Conservation (phyloP, 2,329 filamentous ascomycete species). For the Coniosporium tulheliwenetii region DNA sequence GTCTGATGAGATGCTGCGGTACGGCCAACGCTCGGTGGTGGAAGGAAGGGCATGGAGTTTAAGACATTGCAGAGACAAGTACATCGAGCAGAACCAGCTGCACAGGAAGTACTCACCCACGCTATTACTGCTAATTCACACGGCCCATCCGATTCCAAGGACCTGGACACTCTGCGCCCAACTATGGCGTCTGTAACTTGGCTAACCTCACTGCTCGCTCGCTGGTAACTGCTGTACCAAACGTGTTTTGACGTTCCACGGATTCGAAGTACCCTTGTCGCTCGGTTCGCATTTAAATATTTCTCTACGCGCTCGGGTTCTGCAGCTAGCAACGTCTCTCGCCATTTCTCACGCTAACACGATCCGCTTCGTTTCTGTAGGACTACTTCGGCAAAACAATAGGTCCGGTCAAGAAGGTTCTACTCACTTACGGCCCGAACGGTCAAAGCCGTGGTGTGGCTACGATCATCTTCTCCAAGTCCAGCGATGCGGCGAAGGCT, state of each 20-base stretch:
- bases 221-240: slow-evolving; percentile 21
- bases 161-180: neutral
- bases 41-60: too few relatives aligned
- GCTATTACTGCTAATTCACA: too few relatives aligned
- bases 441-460: slow-evolving; percentile 85
- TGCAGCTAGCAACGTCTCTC: too few relatives aligned
- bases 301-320: too few relatives aligned
- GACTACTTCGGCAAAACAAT: slow-evolving; percentile 88
- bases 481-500: slow-evolving; percentile 71
- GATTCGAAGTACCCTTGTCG: too few relatives aligned
- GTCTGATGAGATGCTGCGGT: too few relatives aligned
- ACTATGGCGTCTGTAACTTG: slow-evolving; percentile 2
- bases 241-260: too few relatives aligned
- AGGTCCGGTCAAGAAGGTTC: slow-evolving; percentile 79
- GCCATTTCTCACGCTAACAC: slow-evolving; percentile 43
- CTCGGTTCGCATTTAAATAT: too few relatives aligned
- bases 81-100: too few relatives aligned
- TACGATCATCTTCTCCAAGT: slow-evolving; percentile 70
- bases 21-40: too few relatives aligned
- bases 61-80: too few relatives aligned
- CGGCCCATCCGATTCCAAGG: neutral
- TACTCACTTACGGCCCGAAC: slow-evolving; percentile 84
- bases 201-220: slow-evolving; percentile 44
- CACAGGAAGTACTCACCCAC: too few relatives aligned
- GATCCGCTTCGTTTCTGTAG: slow-evolving; percentile 47